A percentile compares a stretch with the other conserved stretches of the same genome.
Evolutionary conservation across 192 early-diverging fungal species (phyloP).

Genomic region (Martensiomyces pterosporus): DNA sequence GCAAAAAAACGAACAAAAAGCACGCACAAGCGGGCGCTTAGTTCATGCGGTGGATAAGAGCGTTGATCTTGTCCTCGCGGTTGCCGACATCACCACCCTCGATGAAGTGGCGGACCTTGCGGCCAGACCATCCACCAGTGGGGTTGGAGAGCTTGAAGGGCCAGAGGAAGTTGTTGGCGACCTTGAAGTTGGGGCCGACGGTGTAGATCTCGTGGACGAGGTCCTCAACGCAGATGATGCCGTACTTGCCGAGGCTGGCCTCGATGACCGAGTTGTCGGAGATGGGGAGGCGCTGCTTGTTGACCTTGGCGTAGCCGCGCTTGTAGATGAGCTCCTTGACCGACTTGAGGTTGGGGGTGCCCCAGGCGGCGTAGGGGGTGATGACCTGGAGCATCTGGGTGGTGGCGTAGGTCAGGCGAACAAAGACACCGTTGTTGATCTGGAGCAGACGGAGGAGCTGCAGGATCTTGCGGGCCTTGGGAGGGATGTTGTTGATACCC

Average conservation of each 20-base stretch:
- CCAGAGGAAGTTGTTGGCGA: slow-evolving; percentile 98
- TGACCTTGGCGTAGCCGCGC: slow-evolving; percentile 98
- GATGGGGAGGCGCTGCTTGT: slow-evolving; percentile 96
- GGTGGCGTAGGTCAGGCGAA: slow-evolving; percentile 94
- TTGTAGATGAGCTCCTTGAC: slow-evolving; percentile 99
- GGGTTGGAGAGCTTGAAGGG: slow-evolving; percentile 99
- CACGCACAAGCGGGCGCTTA: slow-evolving; percentile 54
- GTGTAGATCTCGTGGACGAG: slow-evolving; percentile 98
- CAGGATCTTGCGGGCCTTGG: slow-evolving; percentile 99
- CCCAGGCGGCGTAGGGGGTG: slow-evolving; percentile 90
- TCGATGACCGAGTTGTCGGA: slow-evolving; percentile 95
- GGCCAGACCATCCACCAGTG: slow-evolving; percentile 87
- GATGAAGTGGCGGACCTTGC: slow-evolving; percentile 95
- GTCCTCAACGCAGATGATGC: slow-evolving; percentile 98
- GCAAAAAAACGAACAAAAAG: slow-evolving; percentile 6
- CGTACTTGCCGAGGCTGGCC: slow-evolving; percentile 83
- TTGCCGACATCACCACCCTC: slow-evolving; percentile 97
- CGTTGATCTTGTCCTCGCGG: slow-evolving; percentile 97
- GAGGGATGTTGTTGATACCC: slow-evolving; percentile 99
- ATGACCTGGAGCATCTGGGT: slow-evolving; percentile 97
- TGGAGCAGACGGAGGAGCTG: slow-evolving; percentile 97
- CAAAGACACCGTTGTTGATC: slow-evolving; percentile 99
- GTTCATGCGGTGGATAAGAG: slow-evolving; percentile 93
- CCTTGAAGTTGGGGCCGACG: slow-evolving; percentile 96
- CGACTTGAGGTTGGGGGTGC: slow-evolving; percentile 97